phyloP scores from a whole-genome alignment of 179 eudicot species.

The Vitellaria paradoxa region DNA sequence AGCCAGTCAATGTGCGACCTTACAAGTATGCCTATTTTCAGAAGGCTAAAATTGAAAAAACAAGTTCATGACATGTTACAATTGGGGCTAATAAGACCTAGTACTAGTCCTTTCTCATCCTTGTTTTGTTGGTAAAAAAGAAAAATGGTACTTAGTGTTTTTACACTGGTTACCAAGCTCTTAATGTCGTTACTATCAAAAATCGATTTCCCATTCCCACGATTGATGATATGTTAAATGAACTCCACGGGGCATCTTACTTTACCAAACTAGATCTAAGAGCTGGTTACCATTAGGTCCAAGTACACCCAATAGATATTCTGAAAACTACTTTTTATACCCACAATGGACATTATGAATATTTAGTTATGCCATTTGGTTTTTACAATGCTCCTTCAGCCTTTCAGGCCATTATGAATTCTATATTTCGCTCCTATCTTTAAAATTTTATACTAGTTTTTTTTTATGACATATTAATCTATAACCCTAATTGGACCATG shows the following conservation, averaged over 20 bases:
- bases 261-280: background rate
- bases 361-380: background rate
- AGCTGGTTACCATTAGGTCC: background rate
- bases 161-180: background rate
- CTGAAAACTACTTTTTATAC: background rate
- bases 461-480: no score
- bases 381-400: no score
- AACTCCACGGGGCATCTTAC: slow-evolving; percentile 5
- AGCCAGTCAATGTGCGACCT: slow-evolving; percentile 4
- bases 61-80: slow-evolving; percentile 9
- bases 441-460: background rate
- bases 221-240: background rate
- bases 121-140: background rate
- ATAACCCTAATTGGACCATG: background rate
- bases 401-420: no score
- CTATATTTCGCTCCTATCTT: background rate
- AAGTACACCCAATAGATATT: background rate
- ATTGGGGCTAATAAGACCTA: slow-evolving; percentile 2
- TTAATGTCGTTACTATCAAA: background rate
- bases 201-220: background rate
- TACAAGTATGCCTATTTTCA: background rate
- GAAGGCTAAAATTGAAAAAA: background rate
- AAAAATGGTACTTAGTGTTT: background rate
- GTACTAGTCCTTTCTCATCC: slow-evolving; percentile 1
- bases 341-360: background rate